phyloP scores from a whole-genome alignment of 495 filamentous ascomycete species.

The Xanthoparmelia taractica region DNA sequence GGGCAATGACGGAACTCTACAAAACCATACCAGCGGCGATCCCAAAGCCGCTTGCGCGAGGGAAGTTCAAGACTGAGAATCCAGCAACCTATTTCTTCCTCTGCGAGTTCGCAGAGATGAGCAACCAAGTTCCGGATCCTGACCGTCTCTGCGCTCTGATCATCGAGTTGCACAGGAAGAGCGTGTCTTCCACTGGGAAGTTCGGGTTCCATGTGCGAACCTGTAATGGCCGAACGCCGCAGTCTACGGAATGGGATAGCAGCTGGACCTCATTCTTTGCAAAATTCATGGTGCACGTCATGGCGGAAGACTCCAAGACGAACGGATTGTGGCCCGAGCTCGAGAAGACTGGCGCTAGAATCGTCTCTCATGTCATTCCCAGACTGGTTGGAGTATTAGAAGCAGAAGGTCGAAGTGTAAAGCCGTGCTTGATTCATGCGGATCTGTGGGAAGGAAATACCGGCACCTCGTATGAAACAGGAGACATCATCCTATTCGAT shows the following conservation, averaged over 20 bases:
- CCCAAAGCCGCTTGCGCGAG: slow-evolving; percentile 41
- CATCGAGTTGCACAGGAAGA: slow-evolving; percentile 36
- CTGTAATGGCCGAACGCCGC: slow-evolving; percentile 39
- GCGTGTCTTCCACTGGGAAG: slow-evolving; percentile 41
- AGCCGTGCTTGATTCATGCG: slow-evolving; percentile 42
- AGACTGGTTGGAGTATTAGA: slow-evolving; percentile 36
- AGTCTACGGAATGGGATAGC: slow-evolving; percentile 35
- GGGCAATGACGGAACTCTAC: slow-evolving; percentile 41
- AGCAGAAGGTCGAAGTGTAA: slow-evolving; percentile 33
- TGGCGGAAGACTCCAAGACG: slow-evolving; percentile 27
- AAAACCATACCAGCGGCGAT: slow-evolving; percentile 34
- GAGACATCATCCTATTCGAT: slow-evolving; percentile 38
- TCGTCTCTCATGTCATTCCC: slow-evolving; percentile 35
- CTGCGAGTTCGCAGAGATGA: slow-evolving; percentile 38
- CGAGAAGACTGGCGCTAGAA: slow-evolving; percentile 21
- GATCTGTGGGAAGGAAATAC: slow-evolving; percentile 45
- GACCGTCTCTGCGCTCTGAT: slow-evolving; percentile 34
- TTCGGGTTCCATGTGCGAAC: slow-evolving; percentile 48
- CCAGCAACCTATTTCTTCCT: slow-evolving; percentile 42
- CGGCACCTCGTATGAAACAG: slow-evolving; percentile 30
- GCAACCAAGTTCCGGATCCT: slow-evolving; percentile 38
- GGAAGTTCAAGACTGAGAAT: slow-evolving; percentile 29
- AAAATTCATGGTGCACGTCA: slow-evolving; percentile 26
- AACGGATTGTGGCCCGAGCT: slow-evolving; percentile 31
- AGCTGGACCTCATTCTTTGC: slow-evolving; percentile 42